Conservation (phyloP, 2,329 filamentous ascomycete genomes). For the Cordyceps farinosa region DNA sequence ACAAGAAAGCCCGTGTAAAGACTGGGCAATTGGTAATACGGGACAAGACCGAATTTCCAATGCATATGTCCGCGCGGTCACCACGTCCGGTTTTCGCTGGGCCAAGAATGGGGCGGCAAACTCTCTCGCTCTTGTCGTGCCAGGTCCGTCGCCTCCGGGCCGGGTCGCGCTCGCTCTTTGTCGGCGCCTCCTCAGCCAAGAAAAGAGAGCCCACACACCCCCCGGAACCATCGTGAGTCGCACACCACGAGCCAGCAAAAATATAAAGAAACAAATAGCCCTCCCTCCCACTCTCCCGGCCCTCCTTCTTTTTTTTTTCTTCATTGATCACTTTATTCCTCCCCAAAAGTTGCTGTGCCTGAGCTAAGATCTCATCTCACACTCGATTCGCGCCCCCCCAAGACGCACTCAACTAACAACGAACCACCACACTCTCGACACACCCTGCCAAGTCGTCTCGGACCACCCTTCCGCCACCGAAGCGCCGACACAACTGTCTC, state of each 20-base stretch:
- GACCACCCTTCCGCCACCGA: constrained; percentile 10
- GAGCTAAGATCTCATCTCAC: constrained; percentile 9
- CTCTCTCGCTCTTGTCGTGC: too few species aligned
- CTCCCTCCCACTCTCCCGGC: constrained; percentile 3
- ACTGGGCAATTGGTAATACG: not conserved
- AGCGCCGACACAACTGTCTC: not conserved
- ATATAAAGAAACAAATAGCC: constrained; percentile 17
- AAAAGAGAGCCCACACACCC: not conserved
- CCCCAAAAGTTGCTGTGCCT: constrained; percentile 15
- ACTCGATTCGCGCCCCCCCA: not conserved
- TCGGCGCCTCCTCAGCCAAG: constrained; percentile 15
- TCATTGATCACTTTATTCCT: constrained; percentile 5
- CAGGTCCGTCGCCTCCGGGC: constrained; percentile 15
- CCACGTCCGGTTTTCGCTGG: not conserved
- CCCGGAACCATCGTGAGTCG: constrained; percentile 16
- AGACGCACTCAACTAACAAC: not conserved
- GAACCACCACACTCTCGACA: not conserved
- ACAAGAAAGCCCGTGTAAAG: not conserved
- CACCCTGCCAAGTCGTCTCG: not conserved
- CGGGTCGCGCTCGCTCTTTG: constrained; percentile 14
- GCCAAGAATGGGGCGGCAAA: constrained; percentile 10
- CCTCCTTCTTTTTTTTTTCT: constrained; percentile 4
- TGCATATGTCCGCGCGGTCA: not conserved
- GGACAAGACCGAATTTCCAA: not conserved
- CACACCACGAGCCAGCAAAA: constrained; percentile 8